Conservation (phyloP, 306 rosid species). For the Casuarina glauca region DNA sequence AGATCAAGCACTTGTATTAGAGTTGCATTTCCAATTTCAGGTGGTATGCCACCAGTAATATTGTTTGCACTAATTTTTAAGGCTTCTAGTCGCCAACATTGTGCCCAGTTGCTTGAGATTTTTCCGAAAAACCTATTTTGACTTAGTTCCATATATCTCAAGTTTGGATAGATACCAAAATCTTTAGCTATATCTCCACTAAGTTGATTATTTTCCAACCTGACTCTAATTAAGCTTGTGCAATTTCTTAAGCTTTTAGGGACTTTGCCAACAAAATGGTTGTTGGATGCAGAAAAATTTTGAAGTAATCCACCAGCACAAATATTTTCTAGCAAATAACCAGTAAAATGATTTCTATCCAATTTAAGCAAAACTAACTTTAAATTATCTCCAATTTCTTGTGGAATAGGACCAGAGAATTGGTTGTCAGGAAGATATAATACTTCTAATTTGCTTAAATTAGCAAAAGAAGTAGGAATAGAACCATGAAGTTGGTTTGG, state of each 20-base stretch:
- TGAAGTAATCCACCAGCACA: not conserved
- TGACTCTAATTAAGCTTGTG: conserved; percentile 15
- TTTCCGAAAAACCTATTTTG: too few species aligned
- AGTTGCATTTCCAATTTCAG: conserved; percentile 9
- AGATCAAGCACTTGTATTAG: not conserved
- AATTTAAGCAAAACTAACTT: not conserved
- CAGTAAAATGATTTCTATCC: not conserved
- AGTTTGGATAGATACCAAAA: conserved; percentile 38
- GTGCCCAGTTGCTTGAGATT: too few species aligned
- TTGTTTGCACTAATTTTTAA: too few species aligned
- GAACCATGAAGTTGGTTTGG: too few species aligned
- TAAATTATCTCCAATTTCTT: not conserved
- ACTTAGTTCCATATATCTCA: not conserved
- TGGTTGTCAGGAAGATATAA: too few species aligned
- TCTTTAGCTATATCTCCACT: conserved; percentile 38
- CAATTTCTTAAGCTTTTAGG: conserved; percentile 27
- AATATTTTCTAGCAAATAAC: too few species aligned
- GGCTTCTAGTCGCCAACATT: too few species aligned
- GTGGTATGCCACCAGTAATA: too few species aligned
- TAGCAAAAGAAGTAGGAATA: too few species aligned
- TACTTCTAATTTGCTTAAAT: too few species aligned
- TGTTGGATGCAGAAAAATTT: not conserved
- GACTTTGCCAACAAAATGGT: not conserved
- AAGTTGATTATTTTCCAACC: conserved; percentile 30
- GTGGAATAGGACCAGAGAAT: too few species aligned